Evolutionary conservation across 257 asterid species (phyloP), one percentile per base, ranked within the genome.

Genomic region (Coffea eugenioides): DNA sequence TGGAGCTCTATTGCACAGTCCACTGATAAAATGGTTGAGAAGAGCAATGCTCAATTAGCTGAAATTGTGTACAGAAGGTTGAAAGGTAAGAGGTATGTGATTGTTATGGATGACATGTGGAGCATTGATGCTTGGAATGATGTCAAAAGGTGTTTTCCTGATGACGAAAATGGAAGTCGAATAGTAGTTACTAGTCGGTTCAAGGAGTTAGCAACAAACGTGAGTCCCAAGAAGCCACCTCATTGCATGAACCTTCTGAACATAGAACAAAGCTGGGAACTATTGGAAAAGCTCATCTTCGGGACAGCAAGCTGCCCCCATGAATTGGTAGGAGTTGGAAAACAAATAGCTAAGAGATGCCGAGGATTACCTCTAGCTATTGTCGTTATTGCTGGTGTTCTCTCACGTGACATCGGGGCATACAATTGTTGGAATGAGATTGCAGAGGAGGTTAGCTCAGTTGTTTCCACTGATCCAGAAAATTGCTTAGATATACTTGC

Each of bases 401-500:
- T 73, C 21, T 73, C 46, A 3, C 4, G 27, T 31, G 2, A 7
- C 8, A 49, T 21, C 2, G 4, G 39, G 25, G 25, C n/a, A 8
- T 2, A 12, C 6, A 46, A 6, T 12, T 25, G 1, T 14, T 73
- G 77, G 77, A 20, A 51, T 51, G 23, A 73, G 27, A 3, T 51
- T 51, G 77, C 77, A 27, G 64, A 51, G 8, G 51, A 12, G 8
- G 59, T 73, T 5, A 27, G 45, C 18, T 27, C 46, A 6, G 0
- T 73, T 43, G 14, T 78, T 4, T 69, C 48, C 27, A 7, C 41
- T 69, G 2, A 78, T 15, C 46, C 79, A 4, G 79, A 77, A 8
- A 25, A 41, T 6, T 75, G 54, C 1, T 27, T 80, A 13, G 79
- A 75, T 41, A 66, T 83, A 23, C 76, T 83, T 31, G 73, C 79